Evolutionary conservation across 164 flowering plant genomes (phyloP).

Genomic region (Tetracentron sinense): DNA sequence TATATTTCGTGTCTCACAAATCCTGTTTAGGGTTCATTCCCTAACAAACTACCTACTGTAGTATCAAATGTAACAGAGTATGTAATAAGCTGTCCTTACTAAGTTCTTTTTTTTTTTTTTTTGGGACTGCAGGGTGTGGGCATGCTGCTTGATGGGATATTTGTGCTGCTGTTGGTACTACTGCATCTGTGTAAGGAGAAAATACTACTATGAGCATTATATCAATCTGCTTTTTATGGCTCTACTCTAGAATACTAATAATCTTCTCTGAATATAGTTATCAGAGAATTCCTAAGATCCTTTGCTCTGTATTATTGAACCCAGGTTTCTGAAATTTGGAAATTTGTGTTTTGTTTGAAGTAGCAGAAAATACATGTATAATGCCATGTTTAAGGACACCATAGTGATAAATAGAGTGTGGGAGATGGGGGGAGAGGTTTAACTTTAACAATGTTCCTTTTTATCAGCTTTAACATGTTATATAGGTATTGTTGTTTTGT

Average conservation of each 20-base stretch:
- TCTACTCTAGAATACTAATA: not conserved
- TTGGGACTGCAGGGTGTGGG: conserved; percentile 64
- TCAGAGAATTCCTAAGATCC: not conserved
- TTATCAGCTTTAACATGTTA: too few species aligned
- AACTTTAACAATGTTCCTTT: too few species aligned
- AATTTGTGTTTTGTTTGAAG: not conserved
- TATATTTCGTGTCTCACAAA: too few species aligned
- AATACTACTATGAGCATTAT: not conserved
- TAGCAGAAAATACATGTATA: not conserved
- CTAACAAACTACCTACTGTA: too few species aligned
- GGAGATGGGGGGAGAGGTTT: too few species aligned
- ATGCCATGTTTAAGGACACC: too few species aligned
- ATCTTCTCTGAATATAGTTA: not conserved
- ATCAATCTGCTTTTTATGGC: not conserved
- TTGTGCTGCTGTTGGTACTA: conserved; percentile 73
- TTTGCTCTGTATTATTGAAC: not conserved
- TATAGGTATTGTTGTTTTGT: too few species aligned
- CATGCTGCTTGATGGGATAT: conserved; percentile 79
- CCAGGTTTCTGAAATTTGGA: not conserved
- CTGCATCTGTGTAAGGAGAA: conserved; percentile 81
- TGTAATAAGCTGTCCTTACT: not conserved
- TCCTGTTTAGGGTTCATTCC: too few species aligned
- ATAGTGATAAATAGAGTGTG: too few species aligned
- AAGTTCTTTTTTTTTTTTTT: not conserved
- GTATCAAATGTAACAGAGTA: not conserved